These are phyloP conservation scores for Arthromyces matolae DNA, from an alignment of 768 basidiomycete species.

Conservation along the genomic window DNA sequence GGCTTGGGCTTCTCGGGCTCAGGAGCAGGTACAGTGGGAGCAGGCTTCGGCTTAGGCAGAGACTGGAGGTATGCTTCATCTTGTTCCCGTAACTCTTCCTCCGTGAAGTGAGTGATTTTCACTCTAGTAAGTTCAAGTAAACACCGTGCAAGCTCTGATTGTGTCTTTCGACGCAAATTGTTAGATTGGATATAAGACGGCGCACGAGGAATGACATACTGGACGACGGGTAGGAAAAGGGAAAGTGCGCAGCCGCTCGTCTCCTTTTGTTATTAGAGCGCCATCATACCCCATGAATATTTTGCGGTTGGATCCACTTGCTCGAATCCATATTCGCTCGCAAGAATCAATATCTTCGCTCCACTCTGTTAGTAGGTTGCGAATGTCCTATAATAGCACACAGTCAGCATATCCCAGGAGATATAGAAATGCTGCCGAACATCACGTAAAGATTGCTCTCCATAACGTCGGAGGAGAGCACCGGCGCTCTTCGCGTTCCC, in stretches of 20 bases:
- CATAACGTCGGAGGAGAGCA: slow-evolving; percentile 89
- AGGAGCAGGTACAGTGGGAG: slow-evolving; percentile 29
- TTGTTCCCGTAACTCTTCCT: slow-evolving; percentile 76
- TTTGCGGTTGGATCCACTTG: slow-evolving; percentile 79
- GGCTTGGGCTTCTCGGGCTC: slow-evolving; percentile 46
- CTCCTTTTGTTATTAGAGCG: slow-evolving; percentile 71
- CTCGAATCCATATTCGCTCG: slow-evolving; percentile 89
- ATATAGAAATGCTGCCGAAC: slow-evolving; percentile 37
- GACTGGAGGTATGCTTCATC: slow-evolving; percentile 91
- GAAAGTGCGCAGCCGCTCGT: slow-evolving; percentile 82
- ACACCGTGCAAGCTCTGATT: slow-evolving; percentile 84
- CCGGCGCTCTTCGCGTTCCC: slow-evolving; percentile 92
- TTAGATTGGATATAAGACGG: not conserved
- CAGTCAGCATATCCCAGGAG: too few species aligned
- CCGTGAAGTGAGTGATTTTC: slow-evolving; percentile 84
- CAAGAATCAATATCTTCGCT: slow-evolving; percentile 79
- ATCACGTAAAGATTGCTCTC: slow-evolving; percentile 89
- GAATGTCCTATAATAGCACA: slow-evolving; percentile 70
- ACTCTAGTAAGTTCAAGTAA: slow-evolving; percentile 80
- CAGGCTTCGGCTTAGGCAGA: slow-evolving; percentile 73
- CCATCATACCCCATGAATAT: slow-evolving; percentile 91
- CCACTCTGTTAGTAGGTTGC: slow-evolving; percentile 81
- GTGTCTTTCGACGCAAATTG: slow-evolving; percentile 52
- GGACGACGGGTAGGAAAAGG: slow-evolving; percentile 96
- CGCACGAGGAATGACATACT: slow-evolving; percentile 40